Evolutionary conservation across 305 asterid species (phyloP), one percentile per base, ranked within the genome.

Genomic region (Fraxinus angustifolia): DNA sequence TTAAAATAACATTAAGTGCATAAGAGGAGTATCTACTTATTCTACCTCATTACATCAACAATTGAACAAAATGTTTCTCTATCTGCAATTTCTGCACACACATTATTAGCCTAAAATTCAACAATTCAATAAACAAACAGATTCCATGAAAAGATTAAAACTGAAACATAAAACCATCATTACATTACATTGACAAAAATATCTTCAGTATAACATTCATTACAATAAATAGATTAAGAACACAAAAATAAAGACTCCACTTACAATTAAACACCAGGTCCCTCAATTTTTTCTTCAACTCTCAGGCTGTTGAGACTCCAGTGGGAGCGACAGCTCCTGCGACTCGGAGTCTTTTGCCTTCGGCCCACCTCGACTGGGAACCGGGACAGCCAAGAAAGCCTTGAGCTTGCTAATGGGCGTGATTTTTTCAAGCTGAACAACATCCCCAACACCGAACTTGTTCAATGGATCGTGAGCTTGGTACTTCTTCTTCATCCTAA

Each of bases 391-490:
- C 91, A 90, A 71, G 53, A 92, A 93, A 0, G 96, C 45, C 85
- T 93, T 92, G 80, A 83, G 92, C 91, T 93, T 93, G 86, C 97
- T 93, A 65, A 95, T 86, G 78, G 99, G 99, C 11, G 89, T 79
- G 86, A 92, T 81, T 85, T 91, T 92, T 60, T 92, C 95, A 48
- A 94, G 97, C 91, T 88, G 94, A 42, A 94, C 98, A 62, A 74
- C 14, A 65, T 94, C 98, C 70, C 98, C 97, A 75, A 92, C 94
- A 81, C 92, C 81, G 76, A 95, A 95, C 87, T 91, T 97, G 84
- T 95, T 95, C 60, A 81, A 42, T 35, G 92, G 94, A 90, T 95
- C 98, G 73, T 95, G 98, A 65, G 94, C 99, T 82, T 95, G 99
- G 89, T 86, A 95, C 93, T 86, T 95, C 97, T 92, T 95, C 97